Conservation (phyloP, 176 grass and related monocot species). For the Carex myosuroides region DNA sequence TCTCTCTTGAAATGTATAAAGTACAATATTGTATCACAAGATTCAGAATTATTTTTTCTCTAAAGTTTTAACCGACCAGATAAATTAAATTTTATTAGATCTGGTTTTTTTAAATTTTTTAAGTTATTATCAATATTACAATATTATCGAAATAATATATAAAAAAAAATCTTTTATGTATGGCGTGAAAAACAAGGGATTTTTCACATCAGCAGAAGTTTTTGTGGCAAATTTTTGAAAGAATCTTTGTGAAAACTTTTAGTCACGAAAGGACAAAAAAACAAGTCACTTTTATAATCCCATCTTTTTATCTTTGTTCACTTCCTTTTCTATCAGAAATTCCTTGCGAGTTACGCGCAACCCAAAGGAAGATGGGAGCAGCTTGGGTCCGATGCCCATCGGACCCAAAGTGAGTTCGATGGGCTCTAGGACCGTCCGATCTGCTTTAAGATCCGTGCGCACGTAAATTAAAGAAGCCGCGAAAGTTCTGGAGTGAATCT, state of each 20-base stretch:
- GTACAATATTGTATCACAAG: no score
- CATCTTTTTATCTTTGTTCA: slow-evolving; percentile 7
- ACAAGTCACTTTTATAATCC: not conserved
- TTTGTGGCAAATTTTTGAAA: not conserved
- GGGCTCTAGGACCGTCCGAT: no score
- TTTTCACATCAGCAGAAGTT: not conserved
- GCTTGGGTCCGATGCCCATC: no score
- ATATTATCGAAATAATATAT: not conserved
- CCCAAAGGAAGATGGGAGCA: not conserved
- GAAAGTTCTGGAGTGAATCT: no score
- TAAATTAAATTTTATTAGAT: no score
- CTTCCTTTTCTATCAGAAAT: slow-evolving; percentile 15
- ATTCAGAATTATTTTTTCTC: no score
- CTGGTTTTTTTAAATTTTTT: not conserved
- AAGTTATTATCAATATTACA: not conserved
- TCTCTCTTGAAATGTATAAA: no score
- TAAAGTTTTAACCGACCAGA: no score
- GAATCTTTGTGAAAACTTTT: not conserved
- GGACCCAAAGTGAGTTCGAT: no score
- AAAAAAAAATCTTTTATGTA: not conserved
- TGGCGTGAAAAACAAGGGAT: not conserved
- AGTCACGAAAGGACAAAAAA: not conserved
- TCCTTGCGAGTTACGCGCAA: not conserved
- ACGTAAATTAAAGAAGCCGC: no score
- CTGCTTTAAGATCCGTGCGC: no score